These are phyloP conservation scores for Eutrema japonicum DNA, from an alignment of 345 rosid genomes.

Conservation along the genomic window DNA sequence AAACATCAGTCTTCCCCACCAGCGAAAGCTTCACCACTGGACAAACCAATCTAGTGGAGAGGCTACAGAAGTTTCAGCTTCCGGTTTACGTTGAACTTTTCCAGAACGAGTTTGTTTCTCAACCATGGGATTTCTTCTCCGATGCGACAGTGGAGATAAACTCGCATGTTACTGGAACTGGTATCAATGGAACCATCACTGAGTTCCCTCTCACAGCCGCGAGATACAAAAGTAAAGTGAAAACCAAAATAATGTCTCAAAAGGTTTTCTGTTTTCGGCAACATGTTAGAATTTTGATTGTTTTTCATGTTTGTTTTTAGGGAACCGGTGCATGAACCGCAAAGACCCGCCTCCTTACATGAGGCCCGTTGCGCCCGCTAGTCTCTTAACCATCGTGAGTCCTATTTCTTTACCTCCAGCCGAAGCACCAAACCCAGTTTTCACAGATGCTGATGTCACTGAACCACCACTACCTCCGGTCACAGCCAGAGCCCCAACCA, in stretches of 20 bases:
- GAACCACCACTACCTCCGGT: slow-evolving; percentile 69
- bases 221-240: slow-evolving; percentile 77
- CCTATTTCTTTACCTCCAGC: slow-evolving; percentile 58
- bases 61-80: slow-evolving; percentile 54
- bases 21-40: slow-evolving; percentile 46
- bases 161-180: slow-evolving; percentile 43
- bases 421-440: slow-evolving; percentile 65
- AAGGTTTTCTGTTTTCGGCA: background rate
- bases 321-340: slow-evolving; percentile 56
- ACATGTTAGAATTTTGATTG: background rate
- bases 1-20: slow-evolving; percentile 59
- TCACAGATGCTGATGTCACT: slow-evolving; percentile 55
- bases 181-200: slow-evolving; percentile 66
- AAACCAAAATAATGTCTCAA: background rate
- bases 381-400: slow-evolving; percentile 49
- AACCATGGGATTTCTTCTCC: slow-evolving; percentile 90
- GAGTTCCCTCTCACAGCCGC: slow-evolving; percentile 80
- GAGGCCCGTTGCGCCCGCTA: slow-evolving; percentile 60
- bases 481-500: slow-evolving; percentile 29
- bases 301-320: slow-evolving; percentile 50
- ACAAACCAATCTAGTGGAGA: slow-evolving; percentile 54
- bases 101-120: slow-evolving; percentile 85
- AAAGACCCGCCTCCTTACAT: slow-evolving; percentile 55
- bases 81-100: slow-evolving; percentile 69
- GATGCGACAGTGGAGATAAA: slow-evolving; percentile 82